A percentile compares a stretch with the other conserved stretches of the same genome.
Evolutionary conservation across 768 basidiomycete species (phyloP).

Genomic region (Termitomyces sp.): DNA sequence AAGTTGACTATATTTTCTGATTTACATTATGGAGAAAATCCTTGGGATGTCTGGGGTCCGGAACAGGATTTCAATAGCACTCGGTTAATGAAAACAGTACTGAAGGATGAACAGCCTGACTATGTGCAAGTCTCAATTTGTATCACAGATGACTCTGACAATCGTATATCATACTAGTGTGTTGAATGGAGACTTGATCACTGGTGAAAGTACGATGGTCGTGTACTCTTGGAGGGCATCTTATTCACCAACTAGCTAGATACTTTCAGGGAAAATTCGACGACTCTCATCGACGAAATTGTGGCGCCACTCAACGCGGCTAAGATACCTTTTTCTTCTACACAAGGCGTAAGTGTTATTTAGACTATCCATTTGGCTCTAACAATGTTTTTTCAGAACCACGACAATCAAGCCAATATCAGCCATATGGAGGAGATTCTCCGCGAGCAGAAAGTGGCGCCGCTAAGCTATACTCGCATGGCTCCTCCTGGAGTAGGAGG

Average conservation of each 20-base stretch:
- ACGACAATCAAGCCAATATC: conserved; percentile 71
- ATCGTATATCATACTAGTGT: conserved; percentile 35
- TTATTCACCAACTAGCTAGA: conserved; percentile 29
- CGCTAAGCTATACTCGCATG: conserved; percentile 57
- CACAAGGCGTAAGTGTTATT: conserved; percentile 50
- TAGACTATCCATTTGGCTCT: neutral
- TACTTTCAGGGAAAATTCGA: conserved; percentile 64
- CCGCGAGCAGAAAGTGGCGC: conserved; percentile 54
- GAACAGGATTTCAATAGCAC: conserved; percentile 62
- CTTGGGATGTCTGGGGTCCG: conserved; percentile 64
- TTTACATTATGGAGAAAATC: conserved; percentile 72
- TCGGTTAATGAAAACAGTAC: conserved; percentile 49
- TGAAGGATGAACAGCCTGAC: conserved; percentile 58
- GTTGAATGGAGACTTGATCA: conserved; percentile 70
- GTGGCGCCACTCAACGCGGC: conserved; percentile 54
- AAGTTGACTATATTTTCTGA: conserved; percentile 74
- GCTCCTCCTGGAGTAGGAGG: conserved; percentile 56
- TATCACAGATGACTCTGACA: neutral
- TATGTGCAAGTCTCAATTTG: conserved; percentile 47
- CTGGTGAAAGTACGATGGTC: conserved; percentile 52
- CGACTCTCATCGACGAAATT: conserved; percentile 58
- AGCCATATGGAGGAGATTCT: conserved; percentile 62
- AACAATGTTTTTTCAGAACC: conserved; percentile 42
- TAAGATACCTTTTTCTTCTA: conserved; percentile 60
- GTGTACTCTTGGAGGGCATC: neutral